These are phyloP conservation scores for Yarrowia osloensis DNA, from an alignment of 805 yeast genomes.

Conservation along the genomic window DNA sequence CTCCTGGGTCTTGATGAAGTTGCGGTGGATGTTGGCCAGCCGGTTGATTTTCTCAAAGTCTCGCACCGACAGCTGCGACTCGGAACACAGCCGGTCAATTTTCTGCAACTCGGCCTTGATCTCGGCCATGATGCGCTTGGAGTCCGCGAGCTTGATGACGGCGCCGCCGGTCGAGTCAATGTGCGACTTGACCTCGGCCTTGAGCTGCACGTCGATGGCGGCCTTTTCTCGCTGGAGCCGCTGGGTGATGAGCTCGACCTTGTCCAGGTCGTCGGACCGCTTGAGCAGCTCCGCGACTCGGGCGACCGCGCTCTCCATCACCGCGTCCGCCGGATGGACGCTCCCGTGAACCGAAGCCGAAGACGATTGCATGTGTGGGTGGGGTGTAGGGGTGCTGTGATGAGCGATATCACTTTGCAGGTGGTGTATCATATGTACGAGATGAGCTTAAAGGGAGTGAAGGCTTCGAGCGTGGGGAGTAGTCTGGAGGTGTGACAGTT, in stretches of 20 bases:
- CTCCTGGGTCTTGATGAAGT: constrained; percentile 66
- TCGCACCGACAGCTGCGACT: constrained; percentile 59
- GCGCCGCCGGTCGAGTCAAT: constrained; percentile 54
- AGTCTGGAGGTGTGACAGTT: too few species aligned
- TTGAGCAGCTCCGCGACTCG: constrained; percentile 37
- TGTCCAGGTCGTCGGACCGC: constrained; percentile 42
- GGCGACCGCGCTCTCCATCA: constrained; percentile 34
- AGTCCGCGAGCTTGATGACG: constrained; percentile 42
- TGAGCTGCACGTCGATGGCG: constrained; percentile 72
- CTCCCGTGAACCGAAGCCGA: constrained; percentile 18
- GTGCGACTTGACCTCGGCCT: constrained; percentile 66
- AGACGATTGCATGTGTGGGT: constrained; percentile 24
- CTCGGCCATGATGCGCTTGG: constrained; percentile 47
- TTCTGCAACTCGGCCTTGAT: constrained; percentile 40
- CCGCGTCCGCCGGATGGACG: constrained; percentile 16
- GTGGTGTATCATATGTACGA: neutral
- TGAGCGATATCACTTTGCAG: neutral
- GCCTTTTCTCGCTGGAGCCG: constrained; percentile 59
- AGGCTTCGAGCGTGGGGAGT: too few species aligned
- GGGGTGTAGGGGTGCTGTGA: neutral
- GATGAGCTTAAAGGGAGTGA: neutral
- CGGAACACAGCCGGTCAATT: constrained; percentile 54
- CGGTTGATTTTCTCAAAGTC: constrained; percentile 69
- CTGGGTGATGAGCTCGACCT: constrained; percentile 42
- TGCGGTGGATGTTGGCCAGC: constrained; percentile 68